These are phyloP conservation scores for Blastomyces parvus DNA, from an alignment of 2,329 filamentous ascomycete species.

Conservation along the genomic window DNA sequence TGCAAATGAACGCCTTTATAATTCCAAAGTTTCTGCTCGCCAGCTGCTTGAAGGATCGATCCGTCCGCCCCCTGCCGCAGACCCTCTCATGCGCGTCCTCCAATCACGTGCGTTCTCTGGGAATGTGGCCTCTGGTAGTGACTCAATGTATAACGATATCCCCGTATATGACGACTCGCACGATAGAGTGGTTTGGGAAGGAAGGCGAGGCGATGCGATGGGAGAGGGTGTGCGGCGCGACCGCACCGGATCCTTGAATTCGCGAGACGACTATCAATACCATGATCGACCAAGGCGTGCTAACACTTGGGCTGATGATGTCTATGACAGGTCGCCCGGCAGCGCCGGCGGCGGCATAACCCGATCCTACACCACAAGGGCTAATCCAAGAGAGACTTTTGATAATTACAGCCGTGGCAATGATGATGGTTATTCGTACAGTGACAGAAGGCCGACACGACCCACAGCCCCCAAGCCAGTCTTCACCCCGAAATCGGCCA, in stretches of 20 bases:
- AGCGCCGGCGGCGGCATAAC: slow-evolving; percentile 24
- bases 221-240: slow-evolving; percentile 55
- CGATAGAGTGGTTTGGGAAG: slow-evolving; percentile 78
- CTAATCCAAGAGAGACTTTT: slow-evolving; percentile 27
- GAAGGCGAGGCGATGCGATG: slow-evolving; percentile 58
- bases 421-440: slow-evolving; percentile 45
- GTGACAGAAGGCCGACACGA: slow-evolving; percentile 58
- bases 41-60: slow-evolving; percentile 74
- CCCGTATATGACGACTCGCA: slow-evolving; percentile 78
- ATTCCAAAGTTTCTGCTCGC: slow-evolving; percentile 65
- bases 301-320: slow-evolving; percentile 43
- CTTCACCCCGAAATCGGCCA: slow-evolving; percentile 49
- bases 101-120: slow-evolving; percentile 79
- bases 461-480: slow-evolving; percentile 85
- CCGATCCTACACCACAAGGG: slow-evolving; percentile 28
- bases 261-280: slow-evolving; percentile 47
- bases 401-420: slow-evolving; percentile 21
- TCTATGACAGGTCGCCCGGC: slow-evolving; percentile 35
- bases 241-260: slow-evolving; percentile 43
- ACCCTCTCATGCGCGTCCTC: slow-evolving; percentile 73
- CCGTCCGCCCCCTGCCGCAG: slow-evolving; percentile 68
- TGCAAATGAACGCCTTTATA: slow-evolving; percentile 94
- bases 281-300: slow-evolving; percentile 42
- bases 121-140: slow-evolving; percentile 41
- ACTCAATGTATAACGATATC: slow-evolving; percentile 83